Conservation (phyloP, 2,329 filamentous ascomycete species). For the Arthrobotrys pseudoclavata region DNA sequence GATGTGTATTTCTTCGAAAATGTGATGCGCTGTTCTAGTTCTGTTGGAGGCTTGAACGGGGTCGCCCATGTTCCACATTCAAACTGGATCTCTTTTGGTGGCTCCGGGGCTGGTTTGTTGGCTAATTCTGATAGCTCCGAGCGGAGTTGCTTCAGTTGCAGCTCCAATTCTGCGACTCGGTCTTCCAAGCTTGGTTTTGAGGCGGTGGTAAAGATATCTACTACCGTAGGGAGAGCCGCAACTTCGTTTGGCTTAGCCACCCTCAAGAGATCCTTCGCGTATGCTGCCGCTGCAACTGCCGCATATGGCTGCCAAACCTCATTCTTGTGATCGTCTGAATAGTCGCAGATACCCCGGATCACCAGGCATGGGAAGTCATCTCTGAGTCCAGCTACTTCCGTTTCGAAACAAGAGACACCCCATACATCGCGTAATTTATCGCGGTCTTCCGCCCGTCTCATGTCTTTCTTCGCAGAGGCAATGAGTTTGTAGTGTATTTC, state of each 20-base stretch:
- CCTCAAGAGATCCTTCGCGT: slow-evolving; percentile 5
- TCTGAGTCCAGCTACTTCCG: background rate
- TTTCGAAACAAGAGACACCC: slow-evolving; percentile 6
- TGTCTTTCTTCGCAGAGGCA: background rate
- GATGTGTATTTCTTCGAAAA: background rate
- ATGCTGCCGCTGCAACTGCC: background rate
- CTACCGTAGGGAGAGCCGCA: background rate
- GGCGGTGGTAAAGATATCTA: background rate
- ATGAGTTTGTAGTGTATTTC: slow-evolving; percentile 9
- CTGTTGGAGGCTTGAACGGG: background rate
- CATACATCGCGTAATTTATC: background rate
- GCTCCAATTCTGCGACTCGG: background rate
- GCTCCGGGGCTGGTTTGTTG: background rate
- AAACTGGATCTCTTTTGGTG: background rate
- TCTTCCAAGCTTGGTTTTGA: background rate
- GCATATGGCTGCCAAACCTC: background rate
- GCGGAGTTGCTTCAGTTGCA: background rate
- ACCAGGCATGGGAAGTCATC: slow-evolving; percentile 2
- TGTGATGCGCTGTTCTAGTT: background rate
- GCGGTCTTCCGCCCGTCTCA: background rate
- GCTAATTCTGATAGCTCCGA: background rate
- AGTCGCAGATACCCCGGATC: slow-evolving; percentile 4
- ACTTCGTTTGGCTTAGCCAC: background rate
- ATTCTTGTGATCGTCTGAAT: slow-evolving; percentile 20
- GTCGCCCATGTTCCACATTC: background rate